A percentile compares a stretch with the other conserved stretches of the same genome.
phyloP scores from a whole-genome alignment of 2,329 filamentous ascomycete genomes.

The Blumeriella jaapii region DNA sequence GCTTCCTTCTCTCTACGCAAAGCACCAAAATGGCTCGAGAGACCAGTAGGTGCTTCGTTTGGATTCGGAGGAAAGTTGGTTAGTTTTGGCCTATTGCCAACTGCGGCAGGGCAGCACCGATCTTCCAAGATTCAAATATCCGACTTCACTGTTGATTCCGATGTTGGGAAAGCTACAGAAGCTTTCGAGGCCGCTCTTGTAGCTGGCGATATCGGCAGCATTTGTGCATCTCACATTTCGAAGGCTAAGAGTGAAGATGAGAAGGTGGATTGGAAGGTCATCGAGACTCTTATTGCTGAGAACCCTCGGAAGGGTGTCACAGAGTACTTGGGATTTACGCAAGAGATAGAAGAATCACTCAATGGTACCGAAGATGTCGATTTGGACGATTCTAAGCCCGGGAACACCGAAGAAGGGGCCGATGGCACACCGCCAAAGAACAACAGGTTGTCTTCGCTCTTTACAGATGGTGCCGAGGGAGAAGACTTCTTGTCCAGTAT shows the following conservation, averaged over 20 bases:
- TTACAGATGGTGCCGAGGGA: constrained; percentile 58
- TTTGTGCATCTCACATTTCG: constrained; percentile 71
- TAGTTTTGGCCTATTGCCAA: constrained; percentile 50
- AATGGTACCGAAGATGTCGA: constrained; percentile 37
- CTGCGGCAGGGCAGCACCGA: constrained; percentile 49
- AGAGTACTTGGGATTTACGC: constrained; percentile 77
- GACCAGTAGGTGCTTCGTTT: constrained; percentile 77
- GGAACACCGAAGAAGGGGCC: constrained; percentile 36
- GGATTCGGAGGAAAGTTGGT: constrained; percentile 93
- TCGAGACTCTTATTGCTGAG: constrained; percentile 74
- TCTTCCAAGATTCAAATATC: constrained; percentile 74
- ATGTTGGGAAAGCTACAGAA: constrained; percentile 72
- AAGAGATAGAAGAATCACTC: constrained; percentile 38
- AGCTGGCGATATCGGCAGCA: constrained; percentile 61
- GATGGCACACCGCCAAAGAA: constrained; percentile 43
- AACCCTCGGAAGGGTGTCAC: constrained; percentile 80
- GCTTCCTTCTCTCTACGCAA: constrained; percentile 78
- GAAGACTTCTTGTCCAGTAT: constrained; percentile 83
- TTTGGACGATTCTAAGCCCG: constrained; percentile 28
- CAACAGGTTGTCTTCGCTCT: constrained; percentile 63
- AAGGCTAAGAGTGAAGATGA: constrained; percentile 76
- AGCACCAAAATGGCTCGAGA: constrained; percentile 82
- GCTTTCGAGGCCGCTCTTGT: constrained; percentile 77
- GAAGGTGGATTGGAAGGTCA: constrained; percentile 91
- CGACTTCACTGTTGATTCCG: constrained; percentile 78